Evolutionary conservation across 352 stramenopile genomes (phyloP), one percentile per base, ranked within the genome.

Genomic region (Globisporangium paroecandrum): DNA sequence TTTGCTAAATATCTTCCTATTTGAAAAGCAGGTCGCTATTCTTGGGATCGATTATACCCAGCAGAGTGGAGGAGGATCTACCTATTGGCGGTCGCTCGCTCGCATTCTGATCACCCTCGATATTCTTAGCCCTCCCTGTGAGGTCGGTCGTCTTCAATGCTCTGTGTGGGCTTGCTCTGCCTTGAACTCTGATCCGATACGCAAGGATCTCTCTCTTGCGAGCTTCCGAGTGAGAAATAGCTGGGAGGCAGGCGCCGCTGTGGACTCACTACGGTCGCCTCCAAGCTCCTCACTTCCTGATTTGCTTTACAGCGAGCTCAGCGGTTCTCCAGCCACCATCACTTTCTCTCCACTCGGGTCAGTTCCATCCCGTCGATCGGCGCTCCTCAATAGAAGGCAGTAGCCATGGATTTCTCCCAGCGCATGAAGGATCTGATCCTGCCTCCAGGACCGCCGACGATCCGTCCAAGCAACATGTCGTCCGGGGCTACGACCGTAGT

Each of bases 391-490:
- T 22, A 51, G 36, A 75, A 22, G 24, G 12, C 4, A 13, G 7
- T 34, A 24, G 29, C 34, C 60, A 90, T 91, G 83, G 83, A 91
- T 63, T 90, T 91, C 58, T 86, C 81, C 20, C 86, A 89, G 77
- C 77, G 82, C 49, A 90, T 90, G 75, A 87, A 87, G 72, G 82
- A 91, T 60, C 70, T 91, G 68, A 75, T 90, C 67, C 69, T 87
- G 49, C 81, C 82, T 8, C 83, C 83, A 58, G 62, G 71, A 0
- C 70, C 80, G 24, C 83, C 83, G 29, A 75, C 51, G 29, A 83
- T 89, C 62, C 84, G 83, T 2, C 77, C 83, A 6, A 73, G 78
- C 54, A 76, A 73, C 38, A 81, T 79, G 32, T 58, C 70, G 20
- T 64, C 64, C 2, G 69, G 64, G 0, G 59, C 69, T 10, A 75